A percentile compares a stretch with the other conserved stretches of the same genome.
Evolutionary conservation across 441 rosid species (phyloP).

Genomic region (Gossypium laxum): DNA sequence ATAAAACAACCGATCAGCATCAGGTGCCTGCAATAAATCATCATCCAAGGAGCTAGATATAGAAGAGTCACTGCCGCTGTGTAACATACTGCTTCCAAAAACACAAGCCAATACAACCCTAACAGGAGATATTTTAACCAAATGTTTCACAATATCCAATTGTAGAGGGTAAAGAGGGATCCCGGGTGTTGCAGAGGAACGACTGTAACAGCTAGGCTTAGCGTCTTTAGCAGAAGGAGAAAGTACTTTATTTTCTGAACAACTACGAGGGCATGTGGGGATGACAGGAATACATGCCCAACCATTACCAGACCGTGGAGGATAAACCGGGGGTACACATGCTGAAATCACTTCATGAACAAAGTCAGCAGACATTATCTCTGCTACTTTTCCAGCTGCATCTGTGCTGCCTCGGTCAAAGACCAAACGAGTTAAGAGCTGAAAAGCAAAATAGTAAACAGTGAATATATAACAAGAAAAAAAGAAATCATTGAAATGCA

Average conservation of each 20-base stretch:
- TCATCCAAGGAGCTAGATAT: conserved; percentile 61
- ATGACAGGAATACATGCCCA: conserved; percentile 93
- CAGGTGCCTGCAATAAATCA: conserved; percentile 58
- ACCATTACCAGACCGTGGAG: conserved; percentile 90
- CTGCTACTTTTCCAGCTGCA: conserved; percentile 95
- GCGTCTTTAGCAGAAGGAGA: conserved; percentile 65
- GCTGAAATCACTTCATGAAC: conserved; percentile 97
- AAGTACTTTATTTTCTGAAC: conserved; percentile 54
- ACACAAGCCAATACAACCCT: conserved; percentile 93
- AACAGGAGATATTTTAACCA: conserved; percentile 90
- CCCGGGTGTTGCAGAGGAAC: conserved; percentile 63
- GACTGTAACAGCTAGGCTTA: conserved; percentile 61
- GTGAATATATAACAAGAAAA: conserved; percentile 11
- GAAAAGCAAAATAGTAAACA: conserved; percentile 26
- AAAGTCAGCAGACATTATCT: conserved; percentile 93
- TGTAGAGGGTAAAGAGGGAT: conserved; percentile 87
- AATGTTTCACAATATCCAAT: conserved; percentile 79
- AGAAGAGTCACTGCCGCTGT: conserved; percentile 60
- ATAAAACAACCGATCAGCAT: conserved; percentile 66
- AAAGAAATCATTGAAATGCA: conserved; percentile 12
- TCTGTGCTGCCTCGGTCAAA: conserved; percentile 93
- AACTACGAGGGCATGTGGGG: conserved; percentile 44
- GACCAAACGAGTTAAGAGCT: conserved; percentile 93
- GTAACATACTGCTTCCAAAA: conserved; percentile 87
- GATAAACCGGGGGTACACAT: conserved; percentile 95